These are phyloP conservation scores for Nyssa sinensis DNA, from an alignment of 148 eudicot genomes.

Conservation along the genomic window DNA sequence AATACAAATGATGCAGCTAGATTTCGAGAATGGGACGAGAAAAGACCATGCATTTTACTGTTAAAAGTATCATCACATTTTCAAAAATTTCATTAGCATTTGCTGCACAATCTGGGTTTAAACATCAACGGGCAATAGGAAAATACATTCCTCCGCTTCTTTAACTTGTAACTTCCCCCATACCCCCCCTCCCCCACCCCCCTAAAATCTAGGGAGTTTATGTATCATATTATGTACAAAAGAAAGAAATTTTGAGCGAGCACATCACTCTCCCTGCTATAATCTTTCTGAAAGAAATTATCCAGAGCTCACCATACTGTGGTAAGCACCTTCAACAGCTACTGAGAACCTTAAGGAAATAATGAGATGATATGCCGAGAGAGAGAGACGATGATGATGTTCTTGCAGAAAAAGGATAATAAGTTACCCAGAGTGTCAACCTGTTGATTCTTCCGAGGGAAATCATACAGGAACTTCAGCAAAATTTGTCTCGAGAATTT, in stretches of 20 bases:
- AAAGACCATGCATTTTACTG: not conserved
- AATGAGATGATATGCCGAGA: not conserved
- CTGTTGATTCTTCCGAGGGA: not conserved
- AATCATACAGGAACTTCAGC: not conserved
- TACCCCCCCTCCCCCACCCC: too few species aligned
- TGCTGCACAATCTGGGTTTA: not conserved
- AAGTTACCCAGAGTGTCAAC: not conserved
- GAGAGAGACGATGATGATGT: not conserved
- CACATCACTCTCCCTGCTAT: conserved; percentile 1
- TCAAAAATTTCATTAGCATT: not conserved
- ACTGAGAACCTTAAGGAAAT: conserved; percentile 5
- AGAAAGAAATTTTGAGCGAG: not conserved
- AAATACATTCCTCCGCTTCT: too few species aligned
- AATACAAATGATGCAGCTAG: too few species aligned
- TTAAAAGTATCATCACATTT: too few species aligned
- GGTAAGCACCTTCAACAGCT: conserved; percentile 12
- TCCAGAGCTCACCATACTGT: not conserved
- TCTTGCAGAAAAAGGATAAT: not conserved
- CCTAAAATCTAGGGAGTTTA: not conserved
- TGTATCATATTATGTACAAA: conserved; percentile 11
- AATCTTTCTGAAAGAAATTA: not conserved
- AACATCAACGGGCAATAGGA: not conserved
- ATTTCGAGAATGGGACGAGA: too few species aligned
- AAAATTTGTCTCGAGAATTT: not conserved
- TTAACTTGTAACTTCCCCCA: too few species aligned